These are phyloP conservation scores for Termitomyces sp. DNA, from an alignment of 768 basidiomycete genomes.

Conservation along the genomic window DNA sequence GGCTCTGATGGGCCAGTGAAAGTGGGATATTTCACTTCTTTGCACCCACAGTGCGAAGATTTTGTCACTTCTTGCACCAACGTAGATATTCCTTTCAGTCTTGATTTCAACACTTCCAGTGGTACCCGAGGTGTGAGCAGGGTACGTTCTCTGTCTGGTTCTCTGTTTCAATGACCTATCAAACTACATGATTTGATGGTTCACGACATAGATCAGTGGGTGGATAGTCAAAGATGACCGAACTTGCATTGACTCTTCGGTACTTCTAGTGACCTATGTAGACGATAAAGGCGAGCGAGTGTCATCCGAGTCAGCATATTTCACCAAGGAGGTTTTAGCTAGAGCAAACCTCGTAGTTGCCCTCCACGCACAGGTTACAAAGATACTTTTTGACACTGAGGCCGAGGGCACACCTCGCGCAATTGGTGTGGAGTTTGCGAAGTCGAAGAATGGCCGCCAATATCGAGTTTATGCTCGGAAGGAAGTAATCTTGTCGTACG, in stretches of 20 bases:
- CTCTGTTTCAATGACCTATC: background rate
- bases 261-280: slow-evolving; percentile 60
- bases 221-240: background rate
- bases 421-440: slow-evolving; percentile 56
- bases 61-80: slow-evolving; percentile 55
- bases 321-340: slow-evolving; percentile 56
- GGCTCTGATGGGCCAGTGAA: slow-evolving; percentile 52
- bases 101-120: slow-evolving; percentile 54
- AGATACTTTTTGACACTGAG: slow-evolving; percentile 42
- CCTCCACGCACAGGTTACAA: slow-evolving; percentile 51
- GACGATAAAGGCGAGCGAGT: slow-evolving; percentile 48
- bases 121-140: slow-evolving; percentile 58
- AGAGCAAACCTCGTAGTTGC: slow-evolving; percentile 62
- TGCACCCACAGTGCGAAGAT: slow-evolving; percentile 32
- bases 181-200: background rate
- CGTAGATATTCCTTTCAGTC: slow-evolving; percentile 48
- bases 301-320: slow-evolving; percentile 61
- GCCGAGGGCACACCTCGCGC: slow-evolving; percentile 37
- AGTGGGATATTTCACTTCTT: slow-evolving; percentile 50
- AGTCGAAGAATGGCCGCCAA: slow-evolving; percentile 27
- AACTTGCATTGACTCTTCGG: slow-evolving; percentile 1
- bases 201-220: slow-evolving; percentile 29
- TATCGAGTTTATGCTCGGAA: slow-evolving; percentile 48
- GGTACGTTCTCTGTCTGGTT: slow-evolving; percentile 30
- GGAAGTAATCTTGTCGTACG: slow-evolving; percentile 57